Evolutionary conservation across 495 filamentous ascomycete species (phyloP), one percentile per base, ranked within the genome.

Genomic region (Penicillium lagena): DNA sequence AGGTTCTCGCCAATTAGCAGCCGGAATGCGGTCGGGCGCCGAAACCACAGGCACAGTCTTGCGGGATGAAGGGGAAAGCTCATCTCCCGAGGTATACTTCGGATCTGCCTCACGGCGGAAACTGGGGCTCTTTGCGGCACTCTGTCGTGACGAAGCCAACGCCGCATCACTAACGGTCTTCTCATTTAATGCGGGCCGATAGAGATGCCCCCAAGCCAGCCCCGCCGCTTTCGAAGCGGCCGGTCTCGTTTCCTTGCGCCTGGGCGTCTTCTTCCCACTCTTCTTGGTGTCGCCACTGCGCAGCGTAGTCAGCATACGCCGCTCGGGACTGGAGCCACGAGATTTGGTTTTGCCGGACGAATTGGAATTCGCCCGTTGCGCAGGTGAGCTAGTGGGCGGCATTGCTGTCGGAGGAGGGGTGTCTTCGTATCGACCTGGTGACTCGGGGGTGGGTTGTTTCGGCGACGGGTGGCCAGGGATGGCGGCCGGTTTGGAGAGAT

Each of bases 151-250:
- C 8, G 67, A 66, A 11, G 54, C 59, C 12, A 66, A 29, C 7
- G 63, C 60, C n/a, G 61, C 61, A 46, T 70, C 66, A 40, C 55
- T 68, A 34, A 52, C 49, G 7, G 52, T 47, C 54, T 59, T 66
- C 12, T 68, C 64, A 9, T 45, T 47, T 33, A 56, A 58, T 0
- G 59, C 46, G 11, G 59, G 40, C 1, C 70, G 68, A 27, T 71
- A 70, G 30, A 72, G 66, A 47, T 72, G 76, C 35, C 73, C 79
- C 90, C 90, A 98, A 12, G 91, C 91, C 31, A 95, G 64, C 2
- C 86, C 85, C 1, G 93, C 93, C 11, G 93, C 93, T 62, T 87
- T 94, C 35, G 86, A 89, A 28, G 90, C 88, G 37, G 74, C 75
- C 36, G 67, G 75, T 27, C 69, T 62, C 56, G 53, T 41, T 50